A percentile compares a stretch with the other conserved stretches of the same genome.
Conservation (phyloP, 148 eudicot species). For the Nepenthes mirabilis region DNA sequence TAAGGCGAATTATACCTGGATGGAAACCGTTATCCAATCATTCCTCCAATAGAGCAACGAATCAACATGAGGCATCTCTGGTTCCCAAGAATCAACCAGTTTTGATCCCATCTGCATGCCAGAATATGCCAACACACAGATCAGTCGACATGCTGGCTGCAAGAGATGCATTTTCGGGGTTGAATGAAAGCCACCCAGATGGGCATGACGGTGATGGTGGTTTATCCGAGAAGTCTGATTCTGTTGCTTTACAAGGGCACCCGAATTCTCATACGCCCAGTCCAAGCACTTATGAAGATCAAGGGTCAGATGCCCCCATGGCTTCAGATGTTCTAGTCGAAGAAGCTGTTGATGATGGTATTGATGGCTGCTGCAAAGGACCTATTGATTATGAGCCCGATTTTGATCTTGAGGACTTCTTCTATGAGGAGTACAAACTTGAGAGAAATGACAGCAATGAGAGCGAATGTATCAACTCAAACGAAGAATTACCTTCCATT, state of each 20-base stretch:
- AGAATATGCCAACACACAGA: too few species aligned
- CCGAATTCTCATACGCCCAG: background rate
- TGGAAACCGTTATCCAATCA: constrained; percentile 24
- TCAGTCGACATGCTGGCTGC: background rate
- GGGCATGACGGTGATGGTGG: background rate
- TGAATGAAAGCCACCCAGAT: background rate
- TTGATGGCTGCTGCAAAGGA: constrained; percentile 15
- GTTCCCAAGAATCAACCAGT: constrained; percentile 3
- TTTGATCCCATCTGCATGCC: background rate
- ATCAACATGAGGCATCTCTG: constrained; percentile 2
- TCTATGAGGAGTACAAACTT: constrained; percentile 20
- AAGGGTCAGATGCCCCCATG: constrained; percentile 25
- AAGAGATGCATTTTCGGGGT: background rate
- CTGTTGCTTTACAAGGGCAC: background rate
- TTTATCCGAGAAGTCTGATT: background rate
- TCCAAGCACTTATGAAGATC: background rate
- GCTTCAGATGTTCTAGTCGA: constrained; percentile 3
- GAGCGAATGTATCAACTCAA: constrained; percentile 11
- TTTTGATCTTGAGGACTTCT: constrained; percentile 19
- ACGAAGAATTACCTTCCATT: constrained; percentile 13
- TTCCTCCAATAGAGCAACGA: background rate
- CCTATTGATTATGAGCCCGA: constrained; percentile 22
- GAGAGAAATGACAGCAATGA: constrained; percentile 12
- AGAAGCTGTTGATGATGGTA: constrained; percentile 3
- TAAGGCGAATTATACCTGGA: constrained; percentile 28